These are phyloP conservation scores for Candida gorgasii DNA, from an alignment of 805 yeast genomes.

Conservation along the genomic window DNA sequence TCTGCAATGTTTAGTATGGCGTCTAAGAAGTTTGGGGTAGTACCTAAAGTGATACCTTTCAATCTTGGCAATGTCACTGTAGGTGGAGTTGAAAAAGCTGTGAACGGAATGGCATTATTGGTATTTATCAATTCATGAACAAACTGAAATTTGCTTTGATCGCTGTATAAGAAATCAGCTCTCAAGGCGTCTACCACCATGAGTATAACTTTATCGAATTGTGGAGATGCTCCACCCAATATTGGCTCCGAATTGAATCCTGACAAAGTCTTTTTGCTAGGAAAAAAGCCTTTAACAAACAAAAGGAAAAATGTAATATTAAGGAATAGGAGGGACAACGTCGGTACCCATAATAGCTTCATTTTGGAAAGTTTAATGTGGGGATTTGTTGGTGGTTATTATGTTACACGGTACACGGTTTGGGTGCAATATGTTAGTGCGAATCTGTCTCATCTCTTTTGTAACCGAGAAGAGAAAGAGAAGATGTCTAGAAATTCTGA, in stretches of 20 bases:
- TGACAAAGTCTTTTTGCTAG: slow-evolving; percentile 75
- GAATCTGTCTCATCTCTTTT: slow-evolving; percentile 5
- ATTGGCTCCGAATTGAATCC: slow-evolving; percentile 49
- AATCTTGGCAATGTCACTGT: slow-evolving; percentile 94
- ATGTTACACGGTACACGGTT: background rate
- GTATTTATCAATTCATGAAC: slow-evolving; percentile 63
- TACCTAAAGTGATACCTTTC: slow-evolving; percentile 92
- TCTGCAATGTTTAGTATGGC: slow-evolving; percentile 94
- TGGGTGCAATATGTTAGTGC: too few relatives aligned
- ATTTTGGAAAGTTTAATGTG: background rate
- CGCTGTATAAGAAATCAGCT: slow-evolving; percentile 78
- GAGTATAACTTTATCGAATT: slow-evolving; percentile 68
- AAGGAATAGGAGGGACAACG: slow-evolving; percentile 2
- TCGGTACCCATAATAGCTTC: slow-evolving; percentile 11
- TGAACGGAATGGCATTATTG: slow-evolving; percentile 81
- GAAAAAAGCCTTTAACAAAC: slow-evolving; percentile 86
- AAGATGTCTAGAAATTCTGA: slow-evolving; percentile 78
- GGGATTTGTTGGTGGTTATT: background rate
- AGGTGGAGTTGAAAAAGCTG: slow-evolving; percentile 93
- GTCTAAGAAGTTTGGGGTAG: slow-evolving; percentile 91
- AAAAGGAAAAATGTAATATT: slow-evolving; percentile 51
- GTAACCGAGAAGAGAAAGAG: background rate
- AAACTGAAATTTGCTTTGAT: slow-evolving; percentile 62
- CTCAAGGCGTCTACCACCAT: slow-evolving; percentile 94
- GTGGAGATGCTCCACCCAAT: slow-evolving; percentile 30